phyloP scores from a whole-genome alignment of 2,329 filamentous ascomycete species.

The Botrytis porri region DNA sequence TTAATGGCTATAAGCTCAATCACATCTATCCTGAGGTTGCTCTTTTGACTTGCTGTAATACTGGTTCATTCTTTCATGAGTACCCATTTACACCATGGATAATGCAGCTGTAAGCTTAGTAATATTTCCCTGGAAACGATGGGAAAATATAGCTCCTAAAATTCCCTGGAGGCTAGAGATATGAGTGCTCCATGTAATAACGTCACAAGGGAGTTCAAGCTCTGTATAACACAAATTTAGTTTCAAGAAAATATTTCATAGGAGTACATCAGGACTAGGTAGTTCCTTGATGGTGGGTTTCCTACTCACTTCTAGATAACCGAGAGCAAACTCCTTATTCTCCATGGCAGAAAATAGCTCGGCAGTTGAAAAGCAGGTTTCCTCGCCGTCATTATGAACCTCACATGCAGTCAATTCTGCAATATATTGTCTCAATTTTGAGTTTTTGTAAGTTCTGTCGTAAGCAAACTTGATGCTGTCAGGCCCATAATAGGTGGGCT shows the following conservation, averaged over 20 bases:
- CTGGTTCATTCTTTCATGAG: too few species aligned
- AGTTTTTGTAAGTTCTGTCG: fast-evolving
- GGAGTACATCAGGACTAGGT: fast-evolving
- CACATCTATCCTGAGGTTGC: too few species aligned
- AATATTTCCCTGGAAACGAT: fast-evolving
- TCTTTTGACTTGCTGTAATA: too few species aligned
- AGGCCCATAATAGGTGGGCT: background rate
- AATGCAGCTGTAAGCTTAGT: too few species aligned
- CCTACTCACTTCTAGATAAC: background rate
- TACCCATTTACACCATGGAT: too few species aligned
- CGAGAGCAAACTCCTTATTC: background rate
- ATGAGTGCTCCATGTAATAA: too few species aligned
- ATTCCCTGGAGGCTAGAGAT: too few species aligned
- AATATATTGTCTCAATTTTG: background rate
- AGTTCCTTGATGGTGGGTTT: background rate
- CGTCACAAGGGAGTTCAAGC: too few species aligned
- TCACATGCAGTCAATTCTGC: background rate
- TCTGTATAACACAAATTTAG: fast-evolving
- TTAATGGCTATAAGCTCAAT: too few species aligned
- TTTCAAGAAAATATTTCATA: too few species aligned
- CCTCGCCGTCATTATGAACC: background rate
- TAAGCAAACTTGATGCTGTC: background rate
- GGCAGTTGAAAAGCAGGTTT: background rate
- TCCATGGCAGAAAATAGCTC: background rate
- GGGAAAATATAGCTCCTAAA: too few species aligned